Evolutionary conservation across 2,329 filamentous ascomycete genomes (phyloP), one percentile per base, ranked within the genome.

Genomic region (Cladosporium halotolerans): DNA sequence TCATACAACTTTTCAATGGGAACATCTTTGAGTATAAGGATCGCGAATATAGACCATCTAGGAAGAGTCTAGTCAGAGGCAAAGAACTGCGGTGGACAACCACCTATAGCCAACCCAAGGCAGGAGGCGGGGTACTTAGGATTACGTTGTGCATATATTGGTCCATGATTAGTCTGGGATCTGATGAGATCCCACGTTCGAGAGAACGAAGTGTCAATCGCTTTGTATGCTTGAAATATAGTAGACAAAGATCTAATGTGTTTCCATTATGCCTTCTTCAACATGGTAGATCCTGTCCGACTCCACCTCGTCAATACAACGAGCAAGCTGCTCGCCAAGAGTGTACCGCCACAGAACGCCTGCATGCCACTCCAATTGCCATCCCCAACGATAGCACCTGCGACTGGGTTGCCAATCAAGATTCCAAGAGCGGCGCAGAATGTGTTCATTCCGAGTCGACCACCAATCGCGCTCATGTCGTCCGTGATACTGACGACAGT

Each of bases 401-500:
- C 63, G 14, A 63, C 57, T 4, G 64, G 64, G 18, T 57, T 60
- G 4, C 60, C 64, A 18, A 65, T 58, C 16, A 64, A 48, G 9
- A 65, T 50, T 2, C 61, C 62, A 9, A 62, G 44, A 4, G 60
- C 57, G 2, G 57, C 54, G 38, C 56, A 60, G 38, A 62, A 58
- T 6, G 56, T 59, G 34, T 60, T 61, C 60, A 65, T 58, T 1
- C 62, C 63, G 38, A 64, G 48, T 10, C 62, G 45, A 3, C 54
- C 57, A 9, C 62, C 62, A 2, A 66, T 54, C 11, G 54, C 58
- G 19, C 58, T 57, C 48, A 63, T 66, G 52, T 74, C 63, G 11
- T 55, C 33, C 0, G 69, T 72, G 11, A 75, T 56, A 2, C 53
- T 55, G 6, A 60, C 59, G 18, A 75, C 66, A 43, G 58, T 62